Evolutionary conservation across 23 red algal genomes (phyloP), one percentile per base, ranked within the genome.

Genomic region (Pyropia yezoensis): DNA sequence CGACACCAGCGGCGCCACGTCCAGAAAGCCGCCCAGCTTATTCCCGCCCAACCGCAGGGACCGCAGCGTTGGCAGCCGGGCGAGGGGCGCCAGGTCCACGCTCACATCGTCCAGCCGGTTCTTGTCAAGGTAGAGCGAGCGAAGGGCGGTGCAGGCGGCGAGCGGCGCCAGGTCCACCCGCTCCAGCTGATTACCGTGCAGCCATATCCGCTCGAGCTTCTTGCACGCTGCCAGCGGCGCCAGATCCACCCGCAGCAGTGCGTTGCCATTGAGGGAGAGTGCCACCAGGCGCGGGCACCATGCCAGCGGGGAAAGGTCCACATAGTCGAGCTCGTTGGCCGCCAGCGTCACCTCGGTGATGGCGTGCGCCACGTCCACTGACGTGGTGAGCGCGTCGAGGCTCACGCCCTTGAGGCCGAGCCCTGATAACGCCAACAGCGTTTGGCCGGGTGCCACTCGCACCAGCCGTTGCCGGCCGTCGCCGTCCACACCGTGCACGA

Each of bases 121-220:
- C 25, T 78, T 71, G 22, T 89, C 85, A 21, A 98, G 74, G 56
- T 91, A 91, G 14, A 98, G 65, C 13, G 94, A 98, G 23, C 87
- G 78, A 17, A 98, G 66, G 2, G 67, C 32, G 22, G 30, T 52
- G 74, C 80, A 83, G 29, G 59, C 27, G 55, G 61, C 55, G 18
- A 98, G 39, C 23, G 87, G 86, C 13, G 60, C 52, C 22, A 98
- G 66, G 73, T 88, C 75, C 33, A 98, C 57, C 17, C 39, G 52
- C 27, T 71, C 60, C 12, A 98, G 68, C 49, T 81, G 54, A 66
- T 98, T 98, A 61, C 83, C 63, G 52, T 98, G 94, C 27, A 98
- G 68, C 94, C 94, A 98, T 23, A 98, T 66, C 24, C 85, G 62
- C 72, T 98, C 86, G 54, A 98, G 85, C 24, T 83, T 76, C 16